Evolutionary conservation across 306 rosid species (phyloP).

Genomic region (Geum urbanum): DNA sequence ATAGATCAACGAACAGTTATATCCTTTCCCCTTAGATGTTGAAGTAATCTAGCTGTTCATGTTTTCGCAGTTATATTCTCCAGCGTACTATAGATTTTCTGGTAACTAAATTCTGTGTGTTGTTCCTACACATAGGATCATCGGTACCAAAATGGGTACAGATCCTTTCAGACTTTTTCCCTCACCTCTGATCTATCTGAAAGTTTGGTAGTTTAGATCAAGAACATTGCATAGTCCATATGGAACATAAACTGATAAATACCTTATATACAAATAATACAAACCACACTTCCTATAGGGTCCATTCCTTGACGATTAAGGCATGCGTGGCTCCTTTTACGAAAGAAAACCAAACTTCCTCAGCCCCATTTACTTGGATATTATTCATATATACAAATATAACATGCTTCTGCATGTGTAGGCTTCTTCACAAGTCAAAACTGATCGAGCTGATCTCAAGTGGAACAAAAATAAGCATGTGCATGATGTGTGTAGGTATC

Average conservation of each 20-base stretch:
- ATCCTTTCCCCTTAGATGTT: background rate
- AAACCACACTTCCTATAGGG: background rate
- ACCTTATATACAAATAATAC: too few species aligned
- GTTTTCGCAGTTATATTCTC: background rate
- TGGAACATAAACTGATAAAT: background rate
- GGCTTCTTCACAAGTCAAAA: background rate
- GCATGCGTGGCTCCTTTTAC: background rate
- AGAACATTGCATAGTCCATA: conserved; percentile 2
- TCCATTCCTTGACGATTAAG: conserved; percentile 1
- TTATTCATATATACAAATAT: background rate
- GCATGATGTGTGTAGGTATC: background rate
- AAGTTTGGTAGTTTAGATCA: conserved; percentile 3
- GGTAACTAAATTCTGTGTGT: background rate
- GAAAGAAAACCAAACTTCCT: background rate
- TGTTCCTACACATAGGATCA: background rate
- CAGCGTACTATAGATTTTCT: background rate
- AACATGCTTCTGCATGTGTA: conserved; percentile 18
- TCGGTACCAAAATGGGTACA: background rate
- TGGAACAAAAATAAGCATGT: background rate
- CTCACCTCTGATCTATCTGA: background rate
- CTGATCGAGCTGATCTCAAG: background rate
- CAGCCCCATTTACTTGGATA: background rate
- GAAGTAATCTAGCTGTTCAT: background rate
- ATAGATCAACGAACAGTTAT: background rate
- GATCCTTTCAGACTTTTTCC: background rate